phyloP scores from a whole-genome alignment of 2,329 filamentous ascomycete species.

The Volutella citrinella region DNA sequence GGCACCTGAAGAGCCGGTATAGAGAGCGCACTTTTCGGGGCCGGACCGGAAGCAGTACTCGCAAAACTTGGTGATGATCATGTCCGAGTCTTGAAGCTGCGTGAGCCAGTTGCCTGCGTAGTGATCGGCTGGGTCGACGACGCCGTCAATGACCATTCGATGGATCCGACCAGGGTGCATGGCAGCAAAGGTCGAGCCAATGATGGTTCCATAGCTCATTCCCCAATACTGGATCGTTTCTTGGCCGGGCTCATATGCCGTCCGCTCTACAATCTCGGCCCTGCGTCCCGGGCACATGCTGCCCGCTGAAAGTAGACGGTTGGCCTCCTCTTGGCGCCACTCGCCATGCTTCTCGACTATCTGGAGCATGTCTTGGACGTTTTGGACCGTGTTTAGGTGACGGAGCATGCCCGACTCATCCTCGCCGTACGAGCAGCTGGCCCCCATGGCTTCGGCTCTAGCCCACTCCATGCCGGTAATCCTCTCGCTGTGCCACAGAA shows the following conservation, averaged over 20 bases:
- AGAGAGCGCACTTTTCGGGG: slow-evolving; percentile 1
- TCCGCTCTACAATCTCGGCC: slow-evolving; percentile 3
- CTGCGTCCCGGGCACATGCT: no score
- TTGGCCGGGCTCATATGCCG: slow-evolving; percentile 10
- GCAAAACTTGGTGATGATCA: slow-evolving; percentile 19
- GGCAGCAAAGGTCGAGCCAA: slow-evolving; percentile 31
- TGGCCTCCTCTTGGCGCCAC: slow-evolving; percentile 26
- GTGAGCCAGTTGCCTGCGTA: slow-evolving; percentile 19
- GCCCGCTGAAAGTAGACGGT: no score
- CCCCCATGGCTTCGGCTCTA: slow-evolving; percentile 15
- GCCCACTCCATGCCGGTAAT: slow-evolving; percentile 21
- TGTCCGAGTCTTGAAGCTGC: slow-evolving; percentile 21
- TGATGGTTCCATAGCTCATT: slow-evolving; percentile 32
- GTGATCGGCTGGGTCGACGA: slow-evolving; percentile 21
- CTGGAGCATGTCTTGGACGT: slow-evolving; percentile 47
- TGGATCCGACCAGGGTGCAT: slow-evolving; percentile 24
- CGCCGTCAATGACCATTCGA: slow-evolving; percentile 23
- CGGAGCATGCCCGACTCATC: slow-evolving; percentile 18
- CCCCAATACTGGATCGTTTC: slow-evolving; percentile 28
- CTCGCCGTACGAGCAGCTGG: slow-evolving; percentile 17
- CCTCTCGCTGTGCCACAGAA: slow-evolving; percentile 10
- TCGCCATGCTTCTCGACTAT: slow-evolving; percentile 42
- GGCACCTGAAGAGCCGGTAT: neutral
- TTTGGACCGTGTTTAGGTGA: slow-evolving; percentile 43
- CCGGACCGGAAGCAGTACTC: slow-evolving; percentile 15